phyloP scores from a whole-genome alignment of 2,329 filamentous ascomycete genomes.

The Salinomyces thailandicus region DNA sequence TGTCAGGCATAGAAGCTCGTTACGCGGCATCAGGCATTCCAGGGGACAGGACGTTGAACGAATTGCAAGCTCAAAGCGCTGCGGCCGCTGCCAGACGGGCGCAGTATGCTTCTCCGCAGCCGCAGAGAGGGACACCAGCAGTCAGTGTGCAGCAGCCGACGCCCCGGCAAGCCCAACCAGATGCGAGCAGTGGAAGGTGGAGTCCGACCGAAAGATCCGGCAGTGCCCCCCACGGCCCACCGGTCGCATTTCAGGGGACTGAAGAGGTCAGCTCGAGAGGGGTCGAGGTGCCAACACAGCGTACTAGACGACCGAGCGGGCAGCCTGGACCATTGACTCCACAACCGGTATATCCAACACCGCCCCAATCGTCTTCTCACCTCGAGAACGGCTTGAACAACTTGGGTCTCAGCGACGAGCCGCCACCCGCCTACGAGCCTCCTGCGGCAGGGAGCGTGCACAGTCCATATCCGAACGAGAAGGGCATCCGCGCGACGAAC shows the following conservation, averaged over 20 bases:
- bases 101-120: conserved; percentile 51
- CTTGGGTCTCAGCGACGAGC: conserved; percentile 68
- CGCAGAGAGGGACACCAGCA: conserved; percentile 37
- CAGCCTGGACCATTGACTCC: conserved; percentile 16
- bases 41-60: conserved; percentile 70
- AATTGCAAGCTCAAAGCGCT: conserved; percentile 62
- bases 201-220: conserved; percentile 88
- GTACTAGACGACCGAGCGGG: conserved; percentile 17
- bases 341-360: conserved; percentile 30
- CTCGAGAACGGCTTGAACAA: conserved; percentile 79
- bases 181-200: conserved; percentile 47
- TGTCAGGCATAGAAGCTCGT: conserved; percentile 74
- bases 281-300: conserved; percentile 2
- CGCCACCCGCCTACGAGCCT: conserved; percentile 82
- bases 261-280: conserved; percentile 48
- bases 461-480: conserved; percentile 66
- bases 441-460: conserved; percentile 32
- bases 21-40: conserved; percentile 89
- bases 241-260: conserved; percentile 81
- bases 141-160: conserved; percentile 13
- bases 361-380: conserved; percentile 43
- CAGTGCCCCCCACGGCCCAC: conserved; percentile 76
- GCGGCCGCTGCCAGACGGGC: conserved; percentile 72
- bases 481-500: conserved; percentile 42
- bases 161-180: conserved; percentile 26